Conservation (phyloP, 345 rosid genomes). For the Dimocarpus longan region DNA sequence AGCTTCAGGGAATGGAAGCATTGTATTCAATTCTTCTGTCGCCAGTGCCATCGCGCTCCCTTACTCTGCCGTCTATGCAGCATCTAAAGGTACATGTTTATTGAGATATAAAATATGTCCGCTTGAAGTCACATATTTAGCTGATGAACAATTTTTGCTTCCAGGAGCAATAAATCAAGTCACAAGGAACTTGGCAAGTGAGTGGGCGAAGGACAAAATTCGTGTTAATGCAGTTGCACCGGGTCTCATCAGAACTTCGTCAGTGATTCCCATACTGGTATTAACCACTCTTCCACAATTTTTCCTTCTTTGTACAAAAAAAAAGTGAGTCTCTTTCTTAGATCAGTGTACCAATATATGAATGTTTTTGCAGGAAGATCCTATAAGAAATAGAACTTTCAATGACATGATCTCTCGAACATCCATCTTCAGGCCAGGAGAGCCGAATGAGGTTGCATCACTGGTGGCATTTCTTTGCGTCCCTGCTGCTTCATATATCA, state of each 20-base stretch:
- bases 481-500: conserved; percentile 54
- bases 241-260: conserved; percentile 40
- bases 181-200: conserved; percentile 49
- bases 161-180: conserved; percentile 50
- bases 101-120: background rate
- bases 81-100: conserved; percentile 42
- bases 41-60: conserved; percentile 34
- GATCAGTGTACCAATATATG: too few relatives aligned
- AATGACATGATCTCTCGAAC: conserved; percentile 20
- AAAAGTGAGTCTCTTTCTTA: too few relatives aligned
- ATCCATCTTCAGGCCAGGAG: conserved; percentile 42
- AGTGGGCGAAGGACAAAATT: conserved; percentile 54
- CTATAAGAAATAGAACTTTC: background rate
- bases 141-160: background rate
- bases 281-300: too few relatives aligned
- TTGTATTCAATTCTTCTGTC: conserved; percentile 52
- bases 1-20: conserved; percentile 47
- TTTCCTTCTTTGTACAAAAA: too few relatives aligned
- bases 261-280: background rate
- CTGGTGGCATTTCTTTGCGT: conserved; percentile 51
- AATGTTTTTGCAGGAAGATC: background rate
- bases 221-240: conserved; percentile 50
- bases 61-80: conserved; percentile 36
- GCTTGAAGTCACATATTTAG: background rate
- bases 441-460: conserved; percentile 45